A percentile compares a stretch with the other conserved stretches of the same genome.
These are phyloP conservation scores for Metarhizium sp. DNA, from an alignment of 2,329 filamentous ascomycete species.

Conservation along the genomic window DNA sequence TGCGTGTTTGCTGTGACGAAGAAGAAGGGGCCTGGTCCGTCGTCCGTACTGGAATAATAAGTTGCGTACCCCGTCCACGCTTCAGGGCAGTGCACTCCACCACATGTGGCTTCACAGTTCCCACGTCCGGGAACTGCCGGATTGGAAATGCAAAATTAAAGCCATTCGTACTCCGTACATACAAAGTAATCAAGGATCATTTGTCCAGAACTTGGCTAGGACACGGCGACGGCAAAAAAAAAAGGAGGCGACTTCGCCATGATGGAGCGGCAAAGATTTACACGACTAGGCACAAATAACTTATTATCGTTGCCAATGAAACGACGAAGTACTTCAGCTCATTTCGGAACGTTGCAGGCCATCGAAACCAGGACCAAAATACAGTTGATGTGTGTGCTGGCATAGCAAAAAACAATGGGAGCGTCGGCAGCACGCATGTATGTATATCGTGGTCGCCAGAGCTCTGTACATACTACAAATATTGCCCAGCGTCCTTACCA, in stretches of 20 bases:
- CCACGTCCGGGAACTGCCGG: constrained; percentile 5
- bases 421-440: constrained; percentile 29
- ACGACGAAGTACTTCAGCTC: neutral
- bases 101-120: neutral
- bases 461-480: too few relatives aligned
- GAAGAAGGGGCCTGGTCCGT: too few relatives aligned
- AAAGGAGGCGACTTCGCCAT: too few relatives aligned
- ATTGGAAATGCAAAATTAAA: neutral
- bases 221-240: neutral
- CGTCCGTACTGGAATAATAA: neutral
- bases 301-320: neutral
- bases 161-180: neutral
- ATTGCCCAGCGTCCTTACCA: too few relatives aligned
- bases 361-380: neutral
- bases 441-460: neutral
- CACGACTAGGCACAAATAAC: too few relatives aligned
- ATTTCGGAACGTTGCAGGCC: neutral
- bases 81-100: neutral
- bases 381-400: neutral
- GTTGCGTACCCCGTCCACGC: neutral
- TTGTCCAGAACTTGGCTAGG: constrained; percentile 4
- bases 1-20: too few relatives aligned
- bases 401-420: neutral
- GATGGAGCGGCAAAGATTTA: too few relatives aligned
- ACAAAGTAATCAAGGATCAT: constrained; percentile 10